These are phyloP conservation scores for Pestalotiopsis sp. DNA, from an alignment of 2,329 filamentous ascomycete species.

Conservation along the genomic window DNA sequence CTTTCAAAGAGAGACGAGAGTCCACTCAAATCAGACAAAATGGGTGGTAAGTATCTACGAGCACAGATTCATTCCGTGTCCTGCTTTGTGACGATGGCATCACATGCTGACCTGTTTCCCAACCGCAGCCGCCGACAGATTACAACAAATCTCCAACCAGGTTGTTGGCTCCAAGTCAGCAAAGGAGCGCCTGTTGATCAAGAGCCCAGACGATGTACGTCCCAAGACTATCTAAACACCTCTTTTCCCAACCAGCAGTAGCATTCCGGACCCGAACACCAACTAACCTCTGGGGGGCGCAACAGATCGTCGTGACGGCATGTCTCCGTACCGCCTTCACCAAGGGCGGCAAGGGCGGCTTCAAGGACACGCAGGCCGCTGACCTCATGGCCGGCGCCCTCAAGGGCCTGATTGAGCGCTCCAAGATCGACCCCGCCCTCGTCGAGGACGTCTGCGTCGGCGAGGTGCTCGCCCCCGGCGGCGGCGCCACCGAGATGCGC, in stretches of 20 bases:
- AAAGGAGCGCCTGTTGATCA: slow-evolving; percentile 62
- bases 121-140: slow-evolving; percentile 54
- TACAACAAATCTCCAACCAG: slow-evolving; percentile 65
- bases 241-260: neutral
- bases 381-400: slow-evolving; percentile 87
- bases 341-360: slow-evolving; percentile 88
- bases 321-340: slow-evolving; percentile 91
- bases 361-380: slow-evolving; percentile 90
- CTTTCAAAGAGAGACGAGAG: neutral
- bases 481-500: slow-evolving; percentile 95
- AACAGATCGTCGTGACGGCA: slow-evolving; percentile 85
- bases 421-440: slow-evolving; percentile 81
- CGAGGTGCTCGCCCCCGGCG: slow-evolving; percentile 87
- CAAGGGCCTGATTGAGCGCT: slow-evolving; percentile 79
- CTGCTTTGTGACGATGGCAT: neutral
- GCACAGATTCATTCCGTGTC: neutral
- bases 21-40: slow-evolving; percentile 12
- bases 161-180: slow-evolving; percentile 49
- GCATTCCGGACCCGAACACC: slow-evolving; percentile 14
- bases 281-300: slow-evolving; percentile 19
- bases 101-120: slow-evolving; percentile 7
- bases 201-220: slow-evolving; percentile 66
- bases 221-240: slow-evolving; percentile 25
- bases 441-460: slow-evolving; percentile 95
- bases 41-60: slow-evolving; percentile 23